phyloP scores from a whole-genome alignment of 2,329 filamentous ascomycete species.

The Blumeriella jaapii region DNA sequence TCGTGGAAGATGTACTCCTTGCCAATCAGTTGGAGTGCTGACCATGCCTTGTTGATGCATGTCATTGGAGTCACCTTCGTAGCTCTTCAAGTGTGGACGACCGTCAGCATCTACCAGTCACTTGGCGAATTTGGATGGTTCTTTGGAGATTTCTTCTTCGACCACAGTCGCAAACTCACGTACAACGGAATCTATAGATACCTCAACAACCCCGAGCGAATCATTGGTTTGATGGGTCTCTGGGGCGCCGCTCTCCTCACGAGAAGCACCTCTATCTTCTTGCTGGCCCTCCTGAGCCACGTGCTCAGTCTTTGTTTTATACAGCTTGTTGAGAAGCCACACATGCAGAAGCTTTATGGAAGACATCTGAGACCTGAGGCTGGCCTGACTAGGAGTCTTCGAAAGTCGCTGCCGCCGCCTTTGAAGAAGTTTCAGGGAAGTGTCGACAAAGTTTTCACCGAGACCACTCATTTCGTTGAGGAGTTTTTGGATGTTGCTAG shows the following conservation, averaged over 20 bases:
- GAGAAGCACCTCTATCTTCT: constrained; percentile 75
- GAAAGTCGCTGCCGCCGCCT: constrained; percentile 71
- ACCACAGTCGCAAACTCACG: constrained; percentile 75
- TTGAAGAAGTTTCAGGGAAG: constrained; percentile 76
- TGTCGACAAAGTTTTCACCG: constrained; percentile 77
- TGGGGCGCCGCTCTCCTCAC: constrained; percentile 94
- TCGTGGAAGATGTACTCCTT: constrained; percentile 93
- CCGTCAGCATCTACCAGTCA: constrained; percentile 85
- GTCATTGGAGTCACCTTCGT: constrained; percentile 73
- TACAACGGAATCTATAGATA: constrained; percentile 98
- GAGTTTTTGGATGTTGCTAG: constrained; percentile 78
- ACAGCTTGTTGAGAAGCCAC: constrained; percentile 85
- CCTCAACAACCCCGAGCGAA: constrained; percentile 91
- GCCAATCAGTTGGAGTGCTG: constrained; percentile 79
- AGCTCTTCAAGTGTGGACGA: constrained; percentile 84
- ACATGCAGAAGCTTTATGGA: constrained; percentile 98
- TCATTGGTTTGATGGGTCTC: constrained; percentile 86
- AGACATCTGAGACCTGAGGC: constrained; percentile 73
- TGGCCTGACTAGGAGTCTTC: constrained; percentile 83
- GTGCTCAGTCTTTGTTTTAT: constrained; percentile 79
- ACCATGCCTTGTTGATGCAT: constrained; percentile 76
- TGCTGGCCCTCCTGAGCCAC: constrained; percentile 77
- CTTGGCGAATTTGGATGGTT: constrained; percentile 98
- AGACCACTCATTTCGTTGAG: constrained; percentile 80
- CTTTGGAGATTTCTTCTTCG: constrained; percentile 97